Conservation (phyloP, 352 stramenopile species). For the Globisporangium alternatum region DNA sequence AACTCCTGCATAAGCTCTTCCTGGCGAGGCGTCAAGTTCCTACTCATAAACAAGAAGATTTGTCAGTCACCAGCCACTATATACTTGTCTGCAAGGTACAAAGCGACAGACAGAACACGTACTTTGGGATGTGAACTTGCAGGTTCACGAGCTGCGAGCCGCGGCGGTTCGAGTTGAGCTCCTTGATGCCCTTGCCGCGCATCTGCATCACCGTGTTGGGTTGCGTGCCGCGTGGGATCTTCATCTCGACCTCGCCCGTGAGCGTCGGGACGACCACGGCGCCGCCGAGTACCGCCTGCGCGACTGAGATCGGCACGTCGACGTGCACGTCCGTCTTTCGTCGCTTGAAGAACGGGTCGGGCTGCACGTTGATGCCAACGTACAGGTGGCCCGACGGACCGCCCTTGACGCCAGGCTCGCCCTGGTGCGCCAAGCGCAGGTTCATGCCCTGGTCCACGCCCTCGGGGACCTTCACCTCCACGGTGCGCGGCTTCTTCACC, state of each 20-base stretch:
- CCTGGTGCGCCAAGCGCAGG: conserved; percentile 91
- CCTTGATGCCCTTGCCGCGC: conserved; percentile 95
- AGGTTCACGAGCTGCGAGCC: conserved; percentile 97
- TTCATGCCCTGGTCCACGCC: conserved; percentile 97
- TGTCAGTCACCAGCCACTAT: not conserved
- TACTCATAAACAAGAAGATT: conserved; percentile 19
- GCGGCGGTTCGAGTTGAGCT: conserved; percentile 89
- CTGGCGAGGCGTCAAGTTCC: conserved; percentile 91
- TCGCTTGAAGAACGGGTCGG: conserved; percentile 95
- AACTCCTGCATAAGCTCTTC: conserved; percentile 96
- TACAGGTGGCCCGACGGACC: conserved; percentile 92
- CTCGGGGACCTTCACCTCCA: conserved; percentile 93
- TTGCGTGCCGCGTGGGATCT: conserved; percentile 94
- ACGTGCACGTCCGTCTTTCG: conserved; percentile 94
- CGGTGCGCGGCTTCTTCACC: conserved; percentile 89
- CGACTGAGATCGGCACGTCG: conserved; percentile 92
- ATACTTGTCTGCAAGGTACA: not conserved
- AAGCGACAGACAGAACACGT: conserved; percentile 22
- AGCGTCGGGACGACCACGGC: conserved; percentile 96
- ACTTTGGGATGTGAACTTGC: conserved; percentile 95
- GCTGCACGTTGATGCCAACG: conserved; percentile 92
- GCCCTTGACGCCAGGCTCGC: conserved; percentile 81
- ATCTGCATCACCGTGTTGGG: conserved; percentile 96
- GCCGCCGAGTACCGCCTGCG: conserved; percentile 91
- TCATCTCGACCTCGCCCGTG: conserved; percentile 96